Evolutionary conservation across 495 filamentous ascomycete genomes (phyloP).

Genomic region (Hypoxylon crocopeplum): DNA sequence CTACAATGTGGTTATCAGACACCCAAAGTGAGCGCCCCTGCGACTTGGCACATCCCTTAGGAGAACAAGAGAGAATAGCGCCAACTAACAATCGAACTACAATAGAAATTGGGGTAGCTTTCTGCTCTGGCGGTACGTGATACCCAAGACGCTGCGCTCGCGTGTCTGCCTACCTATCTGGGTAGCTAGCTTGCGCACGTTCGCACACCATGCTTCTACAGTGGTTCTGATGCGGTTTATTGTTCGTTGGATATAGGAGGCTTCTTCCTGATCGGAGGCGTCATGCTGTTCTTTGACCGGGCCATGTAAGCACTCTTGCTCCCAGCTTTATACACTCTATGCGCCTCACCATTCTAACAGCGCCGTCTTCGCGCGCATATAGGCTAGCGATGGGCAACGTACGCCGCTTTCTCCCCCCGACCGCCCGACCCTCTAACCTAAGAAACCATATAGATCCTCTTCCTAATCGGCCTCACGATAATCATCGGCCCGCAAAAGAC

Average conservation of each 20-base stretch:
- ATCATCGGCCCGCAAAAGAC: conserved; percentile 96
- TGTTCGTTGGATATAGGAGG: conserved; percentile 62
- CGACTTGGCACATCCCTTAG: neutral
- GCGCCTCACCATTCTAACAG: neutral
- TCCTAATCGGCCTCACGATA: conserved; percentile 91
- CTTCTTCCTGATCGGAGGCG: conserved; percentile 91
- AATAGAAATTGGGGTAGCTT: conserved; percentile 91
- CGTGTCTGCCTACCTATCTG: conserved; percentile 4
- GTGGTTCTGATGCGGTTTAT: conserved; percentile 24
- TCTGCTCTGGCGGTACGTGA: conserved; percentile 91
- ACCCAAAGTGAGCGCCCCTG: conserved; percentile 68
- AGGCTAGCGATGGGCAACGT: conserved; percentile 92
- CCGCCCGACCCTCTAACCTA: conserved; percentile 12
- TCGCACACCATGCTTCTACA: neutral
- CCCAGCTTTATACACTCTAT: conserved; percentile 26
- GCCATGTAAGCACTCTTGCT: conserved; percentile 83
- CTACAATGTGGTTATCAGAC: conserved; percentile 92
- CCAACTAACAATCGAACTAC: conserved; percentile 17
- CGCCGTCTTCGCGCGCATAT: conserved; percentile 9
- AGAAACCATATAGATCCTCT: conserved; percentile 73
- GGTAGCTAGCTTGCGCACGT: conserved; percentile 4
- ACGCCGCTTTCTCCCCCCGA: conserved; percentile 28
- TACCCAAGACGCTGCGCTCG: conserved; percentile 20
- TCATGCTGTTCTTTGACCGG: conserved; percentile 96
- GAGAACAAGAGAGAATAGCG: neutral